Evolutionary conservation across 1,284 basidiomycete species (phyloP).

Genomic region (Trichosporon sp.): DNA sequence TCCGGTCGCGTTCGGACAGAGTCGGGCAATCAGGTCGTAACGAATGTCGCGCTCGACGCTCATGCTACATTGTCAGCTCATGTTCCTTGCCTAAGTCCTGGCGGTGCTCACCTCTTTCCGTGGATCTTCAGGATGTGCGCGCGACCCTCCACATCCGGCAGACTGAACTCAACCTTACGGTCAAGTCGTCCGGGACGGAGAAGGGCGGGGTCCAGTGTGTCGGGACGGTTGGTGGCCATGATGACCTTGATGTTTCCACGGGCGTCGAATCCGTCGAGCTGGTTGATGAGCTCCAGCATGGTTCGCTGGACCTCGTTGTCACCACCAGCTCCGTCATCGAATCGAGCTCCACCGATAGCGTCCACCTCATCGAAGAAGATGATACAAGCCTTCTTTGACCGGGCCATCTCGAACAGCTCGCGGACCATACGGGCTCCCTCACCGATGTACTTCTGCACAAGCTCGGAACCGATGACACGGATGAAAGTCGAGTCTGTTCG

Average conservation of each 20-base stretch:
- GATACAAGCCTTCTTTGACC: constrained; percentile 98
- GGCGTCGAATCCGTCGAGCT: constrained; percentile 97
- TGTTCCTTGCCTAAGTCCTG: neutral
- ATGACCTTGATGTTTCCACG: constrained; percentile 99
- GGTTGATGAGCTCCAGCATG: constrained; percentile 99
- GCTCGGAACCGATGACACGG: constrained; percentile 88
- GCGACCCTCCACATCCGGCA: constrained; percentile 93
- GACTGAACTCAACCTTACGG: constrained; percentile 88
- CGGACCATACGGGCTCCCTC: constrained; percentile 99
- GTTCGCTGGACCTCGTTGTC: constrained; percentile 99
- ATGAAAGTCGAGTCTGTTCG: constrained; percentile 99
- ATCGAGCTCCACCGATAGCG: constrained; percentile 96
- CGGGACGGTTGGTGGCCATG: constrained; percentile 99
- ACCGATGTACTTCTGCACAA: constrained; percentile 99
- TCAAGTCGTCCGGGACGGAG: constrained; percentile 94
- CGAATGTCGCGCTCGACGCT: constrained; percentile 95
- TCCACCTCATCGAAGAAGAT: constrained; percentile 95
- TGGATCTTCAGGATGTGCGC: constrained; percentile 97
- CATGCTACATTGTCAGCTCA: constrained; percentile 62
- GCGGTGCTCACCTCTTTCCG: constrained; percentile 67
- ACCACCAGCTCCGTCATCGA: constrained; percentile 97
- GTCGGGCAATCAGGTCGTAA: constrained; percentile 91
- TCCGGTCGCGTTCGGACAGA: constrained; percentile 97
- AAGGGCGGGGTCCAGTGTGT: constrained; percentile 95
- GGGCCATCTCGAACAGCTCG: constrained; percentile 98